These are phyloP conservation scores for Cucurbita ficifolia DNA, from an alignment of 306 rosid genomes.

Conservation along the genomic window DNA sequence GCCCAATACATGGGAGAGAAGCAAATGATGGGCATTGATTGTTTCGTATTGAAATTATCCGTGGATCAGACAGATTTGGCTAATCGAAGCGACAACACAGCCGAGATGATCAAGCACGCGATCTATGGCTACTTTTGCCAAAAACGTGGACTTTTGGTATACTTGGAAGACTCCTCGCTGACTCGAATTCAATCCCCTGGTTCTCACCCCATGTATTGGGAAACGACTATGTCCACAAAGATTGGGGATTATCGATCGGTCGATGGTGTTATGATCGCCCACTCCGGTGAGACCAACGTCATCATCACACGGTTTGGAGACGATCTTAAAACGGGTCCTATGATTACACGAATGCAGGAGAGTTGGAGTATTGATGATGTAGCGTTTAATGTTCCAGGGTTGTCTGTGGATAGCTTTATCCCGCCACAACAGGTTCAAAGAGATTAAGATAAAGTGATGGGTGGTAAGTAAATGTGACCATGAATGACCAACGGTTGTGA, in stretches of 20 bases:
- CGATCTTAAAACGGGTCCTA: conserved; percentile 45
- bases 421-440: conserved; percentile 63
- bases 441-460: conserved; percentile 19
- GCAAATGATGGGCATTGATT: conserved; percentile 44
- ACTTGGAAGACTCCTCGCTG: conserved; percentile 68
- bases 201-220: conserved; percentile 71
- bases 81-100: conserved; percentile 75
- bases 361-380: conserved; percentile 77
- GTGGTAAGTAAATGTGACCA: conserved; percentile 6
- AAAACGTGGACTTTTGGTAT: conserved; percentile 56
- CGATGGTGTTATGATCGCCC: conserved; percentile 75
- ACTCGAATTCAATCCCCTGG: conserved; percentile 90
- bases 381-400: conserved; percentile 72
- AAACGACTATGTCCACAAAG: conserved; percentile 73
- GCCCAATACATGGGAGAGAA: conserved; percentile 90
- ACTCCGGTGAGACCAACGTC: conserved; percentile 52
- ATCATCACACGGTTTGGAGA: conserved; percentile 71
- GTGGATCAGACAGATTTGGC: conserved; percentile 59
- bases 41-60: conserved; percentile 63
- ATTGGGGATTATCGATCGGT: conserved; percentile 57
- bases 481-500: neutral
- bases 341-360: conserved; percentile 61
- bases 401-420: conserved; percentile 76
- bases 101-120: conserved; percentile 84
- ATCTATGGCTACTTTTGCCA: conserved; percentile 86